phyloP scores from a whole-genome alignment of 2,329 filamentous ascomycete species.

The Aspergillus vadensis region DNA sequence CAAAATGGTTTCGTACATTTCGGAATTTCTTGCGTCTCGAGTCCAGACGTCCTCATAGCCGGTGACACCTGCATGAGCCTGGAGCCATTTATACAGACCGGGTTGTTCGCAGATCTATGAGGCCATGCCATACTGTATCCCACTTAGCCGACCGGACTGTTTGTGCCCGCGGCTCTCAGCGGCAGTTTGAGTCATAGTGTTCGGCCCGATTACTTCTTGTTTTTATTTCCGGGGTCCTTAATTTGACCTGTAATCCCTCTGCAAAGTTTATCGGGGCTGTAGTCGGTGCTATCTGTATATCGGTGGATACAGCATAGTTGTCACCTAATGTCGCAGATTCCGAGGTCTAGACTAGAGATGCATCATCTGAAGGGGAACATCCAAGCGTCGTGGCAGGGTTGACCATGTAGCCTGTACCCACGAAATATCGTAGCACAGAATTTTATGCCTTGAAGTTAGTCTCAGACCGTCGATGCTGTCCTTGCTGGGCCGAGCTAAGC shows the following conservation, averaged over 20 bases:
- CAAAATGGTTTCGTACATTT: constrained; percentile 5
- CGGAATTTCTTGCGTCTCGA: constrained; percentile 13
- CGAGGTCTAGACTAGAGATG: neutral
- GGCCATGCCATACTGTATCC: constrained; percentile 13
- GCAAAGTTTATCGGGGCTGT: neutral
- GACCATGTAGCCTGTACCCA: neutral
- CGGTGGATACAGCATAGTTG: neutral
- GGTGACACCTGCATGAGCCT: constrained; percentile 18
- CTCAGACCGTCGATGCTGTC: neutral
- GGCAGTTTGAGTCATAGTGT: neutral
- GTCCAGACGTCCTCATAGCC: constrained; percentile 6
- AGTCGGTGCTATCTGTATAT: neutral
- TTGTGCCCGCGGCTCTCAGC: neutral
- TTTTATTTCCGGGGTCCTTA: constrained; percentile 5
- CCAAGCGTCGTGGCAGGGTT: no score
- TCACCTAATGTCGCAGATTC: neutral
- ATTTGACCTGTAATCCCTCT: neutral
- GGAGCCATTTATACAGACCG: constrained; percentile 12
- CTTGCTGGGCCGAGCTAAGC: neutral
- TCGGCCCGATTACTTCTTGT: constrained; percentile 1
- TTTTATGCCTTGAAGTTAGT: neutral
- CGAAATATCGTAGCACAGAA: neutral
- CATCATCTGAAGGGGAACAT: neutral
- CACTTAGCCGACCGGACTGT: constrained; percentile 2
- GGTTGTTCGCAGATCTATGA: constrained; percentile 9